Conservation (phyloP, 1,284 basidiomycete species). For the Heliocybe sulcata region DNA sequence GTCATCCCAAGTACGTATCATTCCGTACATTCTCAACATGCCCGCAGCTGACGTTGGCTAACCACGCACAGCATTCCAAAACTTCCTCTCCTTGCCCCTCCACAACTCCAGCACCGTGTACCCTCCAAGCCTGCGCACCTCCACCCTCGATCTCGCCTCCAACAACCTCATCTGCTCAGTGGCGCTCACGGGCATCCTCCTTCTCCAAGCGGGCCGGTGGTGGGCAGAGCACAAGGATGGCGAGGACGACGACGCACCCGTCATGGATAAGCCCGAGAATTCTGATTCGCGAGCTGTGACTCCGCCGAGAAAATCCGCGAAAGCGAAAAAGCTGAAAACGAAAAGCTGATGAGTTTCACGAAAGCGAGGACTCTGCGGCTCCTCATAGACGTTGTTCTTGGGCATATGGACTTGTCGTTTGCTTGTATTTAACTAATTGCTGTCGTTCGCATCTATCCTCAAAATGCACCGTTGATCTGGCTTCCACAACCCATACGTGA, state of each 20-base stretch:
- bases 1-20: slow-evolving; percentile 66
- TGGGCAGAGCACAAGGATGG: slow-evolving; percentile 67
- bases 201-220: slow-evolving; percentile 71
- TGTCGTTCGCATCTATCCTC: no score
- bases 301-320: neutral
- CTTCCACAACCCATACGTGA: no score
- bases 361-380: neutral
- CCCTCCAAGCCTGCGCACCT: slow-evolving; percentile 45
- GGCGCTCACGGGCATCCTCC: slow-evolving; percentile 71
- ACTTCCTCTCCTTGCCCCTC: slow-evolving; percentile 47
- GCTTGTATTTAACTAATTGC: no score
- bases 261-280: slow-evolving; percentile 9
- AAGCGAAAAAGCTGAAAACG: neutral
- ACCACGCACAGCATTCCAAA: slow-evolving; percentile 41
- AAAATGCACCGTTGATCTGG: no score
- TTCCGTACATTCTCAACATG: slow-evolving; percentile 4
- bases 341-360: neutral
- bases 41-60: slow-evolving; percentile 3
- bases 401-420: no score
- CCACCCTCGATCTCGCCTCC: slow-evolving; percentile 70
- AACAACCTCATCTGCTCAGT: slow-evolving; percentile 78
- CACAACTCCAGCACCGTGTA: slow-evolving; percentile 36
- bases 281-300: neutral
- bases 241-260: slow-evolving; percentile 19
- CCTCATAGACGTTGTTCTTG: no score